Percentiles rank a stretch among this genome's conserved stretches.
Conservation (phyloP, 257 asterid genomes). For the Mentha longifolia region DNA sequence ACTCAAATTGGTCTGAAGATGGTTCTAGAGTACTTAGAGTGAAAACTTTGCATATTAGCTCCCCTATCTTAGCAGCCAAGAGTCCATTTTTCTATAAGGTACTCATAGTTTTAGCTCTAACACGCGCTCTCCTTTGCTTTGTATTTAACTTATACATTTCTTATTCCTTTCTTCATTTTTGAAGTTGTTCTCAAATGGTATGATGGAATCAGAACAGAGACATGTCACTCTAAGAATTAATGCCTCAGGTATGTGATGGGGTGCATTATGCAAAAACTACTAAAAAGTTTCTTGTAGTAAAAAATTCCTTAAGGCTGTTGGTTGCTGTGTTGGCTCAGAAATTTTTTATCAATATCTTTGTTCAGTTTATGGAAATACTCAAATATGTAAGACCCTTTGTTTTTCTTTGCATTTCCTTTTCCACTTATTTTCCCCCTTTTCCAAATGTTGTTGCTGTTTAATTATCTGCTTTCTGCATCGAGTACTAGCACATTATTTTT, state of each 20-base stretch:
- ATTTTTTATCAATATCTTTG: not conserved
- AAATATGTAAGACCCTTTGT: not conserved
- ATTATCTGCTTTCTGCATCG: not conserved
- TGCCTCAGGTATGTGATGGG: constrained; percentile 72
- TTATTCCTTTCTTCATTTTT: constrained; percentile 28
- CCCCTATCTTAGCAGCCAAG: constrained; percentile 89
- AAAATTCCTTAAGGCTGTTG: not conserved
- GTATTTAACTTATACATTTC: constrained; percentile 29
- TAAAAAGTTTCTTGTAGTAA: constrained; percentile 13
- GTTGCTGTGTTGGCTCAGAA: not conserved
- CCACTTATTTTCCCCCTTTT: not conserved
- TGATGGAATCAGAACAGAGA: constrained; percentile 99
- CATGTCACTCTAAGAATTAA: constrained; percentile 85
- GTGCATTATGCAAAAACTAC: constrained; percentile 12
- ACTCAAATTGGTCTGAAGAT: constrained; percentile 68
- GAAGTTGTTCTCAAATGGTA: constrained; percentile 95
- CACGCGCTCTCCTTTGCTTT: not conserved
- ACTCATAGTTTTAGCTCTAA: constrained; percentile 24
- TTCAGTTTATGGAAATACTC: constrained; percentile 9
- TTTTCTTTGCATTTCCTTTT: not conserved
- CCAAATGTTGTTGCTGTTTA: not conserved
- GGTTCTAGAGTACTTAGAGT: constrained; percentile 58
- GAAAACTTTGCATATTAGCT: constrained; percentile 80
- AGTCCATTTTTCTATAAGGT: constrained; percentile 93
- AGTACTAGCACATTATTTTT: not conserved